phyloP scores from a whole-genome alignment of 805 yeast genomes.

The Torulaspora indica region DNA sequence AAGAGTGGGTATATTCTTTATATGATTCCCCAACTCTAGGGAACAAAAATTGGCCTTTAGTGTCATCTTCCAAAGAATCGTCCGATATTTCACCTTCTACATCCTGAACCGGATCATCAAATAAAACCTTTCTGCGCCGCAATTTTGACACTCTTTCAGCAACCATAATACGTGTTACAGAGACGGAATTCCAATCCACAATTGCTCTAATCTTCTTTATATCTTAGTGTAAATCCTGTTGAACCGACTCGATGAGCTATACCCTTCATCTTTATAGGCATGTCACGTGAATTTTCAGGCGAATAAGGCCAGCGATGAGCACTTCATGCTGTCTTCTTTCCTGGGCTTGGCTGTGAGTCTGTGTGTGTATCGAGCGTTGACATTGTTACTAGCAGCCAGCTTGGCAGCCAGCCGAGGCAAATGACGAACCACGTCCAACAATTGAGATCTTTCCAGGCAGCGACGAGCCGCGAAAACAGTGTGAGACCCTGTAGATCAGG shows the following conservation, averaged over 20 bases:
- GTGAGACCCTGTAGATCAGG: slow-evolving; percentile 37
- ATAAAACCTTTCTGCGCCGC: slow-evolving; percentile 4
- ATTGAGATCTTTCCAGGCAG: slow-evolving; percentile 63
- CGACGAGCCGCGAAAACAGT: slow-evolving; percentile 48
- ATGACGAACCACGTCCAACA: slow-evolving; percentile 85
- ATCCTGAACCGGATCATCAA: slow-evolving; percentile 5
- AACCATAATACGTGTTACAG: not conserved
- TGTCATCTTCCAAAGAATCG: not conserved
- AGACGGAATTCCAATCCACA: not conserved
- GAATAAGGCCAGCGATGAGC: too few species aligned
- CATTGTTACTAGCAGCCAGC: slow-evolving; percentile 54
- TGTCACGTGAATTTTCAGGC: slow-evolving; percentile 1
- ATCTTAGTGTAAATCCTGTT: not conserved
- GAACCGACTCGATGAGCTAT: not conserved
- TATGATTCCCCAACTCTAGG: slow-evolving; percentile 22
- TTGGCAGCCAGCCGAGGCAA: slow-evolving; percentile 74
- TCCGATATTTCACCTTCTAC: slow-evolving; percentile 7
- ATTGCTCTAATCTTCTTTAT: not conserved
- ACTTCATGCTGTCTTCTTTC: slow-evolving; percentile 7
- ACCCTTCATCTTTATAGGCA: not conserved
- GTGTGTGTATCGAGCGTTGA: slow-evolving; percentile 19
- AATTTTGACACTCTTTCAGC: slow-evolving; percentile 1
- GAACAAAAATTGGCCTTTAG: slow-evolving; percentile 7
- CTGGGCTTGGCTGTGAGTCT: not conserved
- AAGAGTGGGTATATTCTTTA: slow-evolving; percentile 14